These are phyloP conservation scores for Dimocarpus longan DNA, from an alignment of 345 rosid species.

Conservation along the genomic window DNA sequence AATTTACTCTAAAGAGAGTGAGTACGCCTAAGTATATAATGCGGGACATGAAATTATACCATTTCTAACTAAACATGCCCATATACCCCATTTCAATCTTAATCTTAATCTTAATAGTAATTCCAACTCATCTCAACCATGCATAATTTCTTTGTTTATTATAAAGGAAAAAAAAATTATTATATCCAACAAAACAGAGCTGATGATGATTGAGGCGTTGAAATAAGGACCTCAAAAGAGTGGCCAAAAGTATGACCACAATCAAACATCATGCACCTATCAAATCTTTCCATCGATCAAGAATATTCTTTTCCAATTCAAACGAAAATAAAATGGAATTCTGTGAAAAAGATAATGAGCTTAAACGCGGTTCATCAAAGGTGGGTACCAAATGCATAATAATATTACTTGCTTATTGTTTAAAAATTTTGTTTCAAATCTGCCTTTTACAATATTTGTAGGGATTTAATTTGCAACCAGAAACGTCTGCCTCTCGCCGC, in stretches of 20 bases:
- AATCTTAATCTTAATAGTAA: no score
- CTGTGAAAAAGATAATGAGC: not conserved
- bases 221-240: slow-evolving; percentile 25
- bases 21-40: no score
- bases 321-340: not conserved
- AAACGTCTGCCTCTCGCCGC: not conserved
- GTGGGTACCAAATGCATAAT: slow-evolving; percentile 25
- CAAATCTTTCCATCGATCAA: not conserved
- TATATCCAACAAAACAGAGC: no score
- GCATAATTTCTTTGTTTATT: no score
- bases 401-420: not conserved
- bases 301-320: slow-evolving; percentile 25
- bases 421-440: not conserved
- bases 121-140: not conserved
- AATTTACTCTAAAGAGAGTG: no score
- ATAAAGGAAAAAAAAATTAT: no score
- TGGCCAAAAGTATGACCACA: not conserved
- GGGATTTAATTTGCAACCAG: not conserved
- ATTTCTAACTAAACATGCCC: no score
- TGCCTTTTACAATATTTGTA: not conserved
- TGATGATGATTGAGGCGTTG: slow-evolving; percentile 23
- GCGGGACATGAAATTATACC: no score
- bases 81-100: no score
- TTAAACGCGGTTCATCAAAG: slow-evolving; percentile 36
- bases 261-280: slow-evolving; percentile 11